phyloP scores from a whole-genome alignment of 148 eudicot species.

The Diospyros lotus region DNA sequence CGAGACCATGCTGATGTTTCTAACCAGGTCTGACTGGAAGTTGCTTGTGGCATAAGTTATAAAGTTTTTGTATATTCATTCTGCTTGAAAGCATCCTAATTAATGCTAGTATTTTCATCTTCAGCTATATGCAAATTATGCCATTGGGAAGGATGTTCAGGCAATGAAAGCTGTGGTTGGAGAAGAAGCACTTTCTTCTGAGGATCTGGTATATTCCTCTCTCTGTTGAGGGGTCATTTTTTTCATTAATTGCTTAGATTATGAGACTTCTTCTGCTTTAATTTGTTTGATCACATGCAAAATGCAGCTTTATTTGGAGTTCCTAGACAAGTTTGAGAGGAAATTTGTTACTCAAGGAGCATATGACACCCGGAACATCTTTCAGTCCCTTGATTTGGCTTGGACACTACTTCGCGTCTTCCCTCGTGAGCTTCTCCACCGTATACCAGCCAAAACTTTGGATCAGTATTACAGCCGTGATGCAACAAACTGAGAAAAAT shows the following conservation, averaged over 20 bases:
- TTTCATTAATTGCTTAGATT: background rate
- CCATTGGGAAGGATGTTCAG: slow-evolving; percentile 93
- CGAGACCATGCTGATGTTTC: slow-evolving; percentile 92
- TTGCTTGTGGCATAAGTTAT: background rate
- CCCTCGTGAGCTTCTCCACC: slow-evolving; percentile 96
- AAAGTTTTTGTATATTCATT: background rate
- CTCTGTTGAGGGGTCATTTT: background rate
- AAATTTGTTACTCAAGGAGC: slow-evolving; percentile 96
- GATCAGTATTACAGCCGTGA: slow-evolving; percentile 87
- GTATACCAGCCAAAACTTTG: slow-evolving; percentile 98
- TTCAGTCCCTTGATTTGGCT: slow-evolving; percentile 94
- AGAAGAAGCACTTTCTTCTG: slow-evolving; percentile 93
- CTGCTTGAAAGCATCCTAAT: background rate
- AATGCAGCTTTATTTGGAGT: slow-evolving; percentile 76
- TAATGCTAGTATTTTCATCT: background rate
- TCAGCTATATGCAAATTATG: slow-evolving; percentile 90
- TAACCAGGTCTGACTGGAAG: slow-evolving; percentile 49
- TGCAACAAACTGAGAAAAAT: slow-evolving; percentile 25
- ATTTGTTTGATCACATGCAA: background rate
- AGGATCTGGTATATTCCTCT: slow-evolving; percentile 58
- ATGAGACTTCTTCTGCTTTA: background rate
- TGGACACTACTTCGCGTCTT: slow-evolving; percentile 94
- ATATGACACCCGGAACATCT: slow-evolving; percentile 83
- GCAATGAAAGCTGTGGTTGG: slow-evolving; percentile 97
- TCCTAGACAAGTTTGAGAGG: slow-evolving; percentile 94